Evolutionary conservation across 106 monocot species (phyloP).

Genomic region (Dendrobium huoshanense): DNA sequence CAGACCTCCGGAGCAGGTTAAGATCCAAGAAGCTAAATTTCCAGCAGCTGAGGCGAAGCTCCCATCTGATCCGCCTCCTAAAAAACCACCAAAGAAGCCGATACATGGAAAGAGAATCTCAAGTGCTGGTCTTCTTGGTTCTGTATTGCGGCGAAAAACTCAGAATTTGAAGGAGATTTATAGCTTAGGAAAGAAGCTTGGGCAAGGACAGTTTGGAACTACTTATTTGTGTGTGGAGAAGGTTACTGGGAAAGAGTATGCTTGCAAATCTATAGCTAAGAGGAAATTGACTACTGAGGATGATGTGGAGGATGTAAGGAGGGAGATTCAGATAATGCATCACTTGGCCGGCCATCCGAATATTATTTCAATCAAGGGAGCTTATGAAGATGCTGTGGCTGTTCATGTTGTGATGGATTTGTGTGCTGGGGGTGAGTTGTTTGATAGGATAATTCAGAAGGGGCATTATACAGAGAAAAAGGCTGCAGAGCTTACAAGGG

Average conservation of each 20-base stretch:
- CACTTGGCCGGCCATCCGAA: conserved; percentile 27
- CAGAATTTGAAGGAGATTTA: conserved; percentile 33
- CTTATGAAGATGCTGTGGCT: conserved; percentile 32
- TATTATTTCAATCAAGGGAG: conserved; percentile 29
- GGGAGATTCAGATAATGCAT: conserved; percentile 43
- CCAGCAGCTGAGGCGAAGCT: neutral
- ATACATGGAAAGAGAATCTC: conserved; percentile 8
- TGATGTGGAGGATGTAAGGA: conserved; percentile 31
- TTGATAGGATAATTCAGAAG: conserved; percentile 34
- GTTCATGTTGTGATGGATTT: conserved; percentile 38
- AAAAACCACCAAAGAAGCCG: conserved; percentile 1
- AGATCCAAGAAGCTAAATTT: conserved; percentile 11
- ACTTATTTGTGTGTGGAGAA: conserved; percentile 34
- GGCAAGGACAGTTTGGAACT: conserved; percentile 32
- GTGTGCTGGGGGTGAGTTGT: conserved; percentile 33
- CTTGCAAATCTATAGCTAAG: conserved; percentile 41
- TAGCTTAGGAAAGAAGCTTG: conserved; percentile 24
- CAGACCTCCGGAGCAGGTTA: conserved; percentile 18
- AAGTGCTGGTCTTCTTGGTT: conserved; percentile 9
- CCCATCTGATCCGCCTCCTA: neutral
- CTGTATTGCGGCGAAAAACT: conserved; percentile 12
- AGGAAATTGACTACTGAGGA: conserved; percentile 23
- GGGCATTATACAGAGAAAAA: conserved; percentile 34
- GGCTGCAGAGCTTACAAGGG: conserved; percentile 30
- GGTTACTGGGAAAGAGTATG: conserved; percentile 23